Evolutionary conservation across 805 yeast genomes (phyloP).

Genomic region (Saccharomycopsis oosterbeekiorum): DNA sequence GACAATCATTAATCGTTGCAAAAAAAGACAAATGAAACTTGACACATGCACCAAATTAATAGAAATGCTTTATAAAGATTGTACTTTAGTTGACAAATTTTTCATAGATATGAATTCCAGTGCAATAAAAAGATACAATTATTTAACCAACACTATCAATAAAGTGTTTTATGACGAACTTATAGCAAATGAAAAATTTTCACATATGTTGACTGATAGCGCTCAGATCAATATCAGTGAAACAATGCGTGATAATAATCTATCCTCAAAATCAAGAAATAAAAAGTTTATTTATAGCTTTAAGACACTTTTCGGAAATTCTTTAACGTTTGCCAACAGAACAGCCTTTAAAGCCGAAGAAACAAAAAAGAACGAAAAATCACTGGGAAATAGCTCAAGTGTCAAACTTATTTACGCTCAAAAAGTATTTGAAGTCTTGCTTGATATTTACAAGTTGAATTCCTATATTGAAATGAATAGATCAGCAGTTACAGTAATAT

Average conservation of each 20-base stretch:
- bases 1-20: background rate
- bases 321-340: background rate
- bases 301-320: too few species aligned
- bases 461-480: background rate
- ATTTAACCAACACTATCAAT: background rate
- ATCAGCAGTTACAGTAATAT: background rate
- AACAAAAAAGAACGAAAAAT: background rate
- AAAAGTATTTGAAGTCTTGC: background rate
- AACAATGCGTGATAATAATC: too few species aligned
- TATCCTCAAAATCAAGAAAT: too few species aligned
- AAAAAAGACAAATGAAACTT: background rate
- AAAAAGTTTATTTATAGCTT: too few species aligned
- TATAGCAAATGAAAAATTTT: background rate
- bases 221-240: background rate
- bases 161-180: background rate
- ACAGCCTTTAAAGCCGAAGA: too few species aligned
- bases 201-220: background rate
- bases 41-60: background rate
- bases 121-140: background rate
- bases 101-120: background rate
- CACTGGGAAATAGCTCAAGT: background rate
- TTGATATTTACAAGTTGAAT: background rate
- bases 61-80: background rate
- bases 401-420: background rate
- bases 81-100: background rate